Percentiles rank a stretch among this genome's conserved stretches.
phyloP scores from a whole-genome alignment of 1,139 yeast species.

The Suhomyces panamericanus region DNA sequence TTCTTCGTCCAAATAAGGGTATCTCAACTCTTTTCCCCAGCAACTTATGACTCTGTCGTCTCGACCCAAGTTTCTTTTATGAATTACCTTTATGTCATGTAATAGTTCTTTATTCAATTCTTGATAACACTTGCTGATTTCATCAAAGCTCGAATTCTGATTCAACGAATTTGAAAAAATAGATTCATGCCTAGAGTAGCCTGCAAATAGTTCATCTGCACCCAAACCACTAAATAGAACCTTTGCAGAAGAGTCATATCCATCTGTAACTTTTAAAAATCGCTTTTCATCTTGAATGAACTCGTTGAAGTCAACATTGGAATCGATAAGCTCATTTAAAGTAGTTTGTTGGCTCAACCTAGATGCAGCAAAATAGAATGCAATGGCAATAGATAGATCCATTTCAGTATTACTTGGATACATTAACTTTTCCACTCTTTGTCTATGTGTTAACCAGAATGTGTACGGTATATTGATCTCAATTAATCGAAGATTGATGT shows the following conservation, averaged over 20 bases:
- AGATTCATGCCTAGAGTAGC: constrained; percentile 77
- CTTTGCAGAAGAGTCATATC: constrained; percentile 54
- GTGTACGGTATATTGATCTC: constrained; percentile 74
- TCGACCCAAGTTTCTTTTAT: constrained; percentile 79
- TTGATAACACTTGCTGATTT: constrained; percentile 21
- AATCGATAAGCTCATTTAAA: not conserved
- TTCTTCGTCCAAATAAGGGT: constrained; percentile 75
- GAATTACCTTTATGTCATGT: constrained; percentile 69
- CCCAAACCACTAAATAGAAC: constrained; percentile 93
- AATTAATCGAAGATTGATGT: constrained; percentile 47
- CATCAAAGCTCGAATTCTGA: constrained; percentile 21
- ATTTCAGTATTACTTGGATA: constrained; percentile 86
- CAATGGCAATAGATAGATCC: constrained; percentile 93
- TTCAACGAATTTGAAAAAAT: constrained; percentile 30
- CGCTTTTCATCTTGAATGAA: constrained; percentile 19
- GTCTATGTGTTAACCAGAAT: constrained; percentile 55
- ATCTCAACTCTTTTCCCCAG: constrained; percentile 90
- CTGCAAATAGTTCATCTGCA: constrained; percentile 94
- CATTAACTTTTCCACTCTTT: constrained; percentile 63
- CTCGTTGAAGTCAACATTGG: constrained; percentile 21
- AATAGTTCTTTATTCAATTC: constrained; percentile 51
- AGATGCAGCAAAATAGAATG: constrained; percentile 77
- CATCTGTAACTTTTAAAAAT: constrained; percentile 9
- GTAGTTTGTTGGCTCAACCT: constrained; percentile 9
- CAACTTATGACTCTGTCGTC: constrained; percentile 84